Evolutionary conservation across 2,329 filamentous ascomycete genomes (phyloP), one percentile per base, ranked within the genome.

Genomic region (Coniochaeta ligniaria): DNA sequence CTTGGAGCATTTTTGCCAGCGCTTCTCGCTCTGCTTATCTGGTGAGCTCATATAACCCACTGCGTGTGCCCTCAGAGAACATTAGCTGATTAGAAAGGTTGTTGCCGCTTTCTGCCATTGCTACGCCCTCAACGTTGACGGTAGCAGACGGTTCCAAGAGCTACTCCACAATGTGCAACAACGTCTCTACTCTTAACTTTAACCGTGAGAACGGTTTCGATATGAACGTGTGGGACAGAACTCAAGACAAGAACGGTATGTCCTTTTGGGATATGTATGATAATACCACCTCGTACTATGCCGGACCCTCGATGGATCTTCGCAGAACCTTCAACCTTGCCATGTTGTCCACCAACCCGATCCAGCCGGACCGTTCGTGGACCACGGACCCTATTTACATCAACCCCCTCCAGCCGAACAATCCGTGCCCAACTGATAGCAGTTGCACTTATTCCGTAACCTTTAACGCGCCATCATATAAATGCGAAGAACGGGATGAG

Each of bases 71-170:
- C 4, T 5, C 41, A 16, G 11, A 47, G 43, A 47, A 24, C 12
- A 26, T 24, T 22, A n/a, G 7, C 20, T 47, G 4, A 22, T 47
- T 45, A 3, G 6, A 5, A 24, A 64, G 61, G 63, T 47, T 55
- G 16, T 52, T 64, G n/a, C 63, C 63, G 47, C 55, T 64, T 7
- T 61, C 61, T 31, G 61, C 63, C 3, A 64, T 64, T 43, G 63
- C 63, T 41, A 61, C 61, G 11, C 63, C 63, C 4, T 62, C 63
- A 11, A 62, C 63, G 5, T n/a, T 64, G 17, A 64, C 58, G 3
- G 26, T 50, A 6, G 31, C 24, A 59, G 38, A 58, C 14, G 63
- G 59, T 6, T 26, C 36, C 47, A 45, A 35, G 22, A 61, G 26
- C 5, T 20, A 22, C 31, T 6, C 35, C 8, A 50, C 54, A 16